phyloP scores from a whole-genome alignment of 441 rosid genomes.

The Euphorbia neoarborescens region DNA sequence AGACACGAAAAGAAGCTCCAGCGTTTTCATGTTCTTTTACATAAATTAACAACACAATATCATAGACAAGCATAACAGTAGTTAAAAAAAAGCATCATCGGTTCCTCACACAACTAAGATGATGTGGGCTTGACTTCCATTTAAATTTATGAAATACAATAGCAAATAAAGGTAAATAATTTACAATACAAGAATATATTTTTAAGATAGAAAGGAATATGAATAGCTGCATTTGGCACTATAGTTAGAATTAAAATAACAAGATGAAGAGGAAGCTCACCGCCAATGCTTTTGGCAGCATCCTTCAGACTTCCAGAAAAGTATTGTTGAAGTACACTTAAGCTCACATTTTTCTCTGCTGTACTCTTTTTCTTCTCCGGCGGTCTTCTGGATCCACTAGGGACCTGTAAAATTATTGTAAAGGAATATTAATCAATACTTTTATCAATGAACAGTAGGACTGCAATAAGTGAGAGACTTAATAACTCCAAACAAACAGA shows the following conservation, averaged over 20 bases:
- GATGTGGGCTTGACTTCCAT: background rate
- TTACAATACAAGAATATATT: background rate
- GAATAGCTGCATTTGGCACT: background rate
- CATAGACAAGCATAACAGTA: background rate
- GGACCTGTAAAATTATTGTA: slow-evolving; percentile 27
- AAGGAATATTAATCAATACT: no score
- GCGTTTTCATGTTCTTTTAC: background rate
- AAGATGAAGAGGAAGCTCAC: slow-evolving; percentile 36
- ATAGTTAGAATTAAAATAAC: background rate
- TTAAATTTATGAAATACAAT: slow-evolving; percentile 1
- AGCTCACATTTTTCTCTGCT: slow-evolving; percentile 79
- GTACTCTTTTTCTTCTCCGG: slow-evolving; percentile 60
- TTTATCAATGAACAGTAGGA: no score
- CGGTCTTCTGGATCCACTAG: slow-evolving; percentile 33
- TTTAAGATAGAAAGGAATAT: background rate
- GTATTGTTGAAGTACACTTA: slow-evolving; percentile 76
- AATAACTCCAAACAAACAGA: background rate
- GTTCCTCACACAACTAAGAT: slow-evolving; percentile 3
- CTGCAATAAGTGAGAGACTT: no score
- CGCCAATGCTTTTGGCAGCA: slow-evolving; percentile 94
- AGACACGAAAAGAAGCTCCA: slow-evolving; percentile 21
- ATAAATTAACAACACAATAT: background rate
- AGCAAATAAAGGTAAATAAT: background rate
- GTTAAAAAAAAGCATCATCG: background rate
- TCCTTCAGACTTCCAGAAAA: slow-evolving; percentile 91